Conservation (phyloP, 371 early-diverging fungal genomes). For the Apophysomyces ossiformis region DNA sequence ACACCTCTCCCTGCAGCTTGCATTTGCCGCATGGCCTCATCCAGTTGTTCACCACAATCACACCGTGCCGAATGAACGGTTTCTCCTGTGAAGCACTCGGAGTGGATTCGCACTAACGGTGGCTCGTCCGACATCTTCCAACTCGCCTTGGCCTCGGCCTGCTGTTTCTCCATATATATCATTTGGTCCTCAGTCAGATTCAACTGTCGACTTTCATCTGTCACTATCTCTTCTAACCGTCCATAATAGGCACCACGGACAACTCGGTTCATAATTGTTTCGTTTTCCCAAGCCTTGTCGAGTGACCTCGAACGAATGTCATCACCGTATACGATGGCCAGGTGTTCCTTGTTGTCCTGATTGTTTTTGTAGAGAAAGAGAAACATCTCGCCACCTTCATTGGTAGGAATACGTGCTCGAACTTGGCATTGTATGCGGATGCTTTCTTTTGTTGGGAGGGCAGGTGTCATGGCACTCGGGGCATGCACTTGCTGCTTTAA, state of each 20-base stretch:
- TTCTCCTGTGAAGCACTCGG: slow-evolving; percentile 97
- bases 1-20: slow-evolving; percentile 83
- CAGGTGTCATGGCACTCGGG: slow-evolving; percentile 49
- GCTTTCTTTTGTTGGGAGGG: slow-evolving; percentile 26
- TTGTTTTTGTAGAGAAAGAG: slow-evolving; percentile 87
- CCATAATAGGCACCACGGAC: slow-evolving; percentile 81
- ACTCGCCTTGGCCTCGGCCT: slow-evolving; percentile 33
- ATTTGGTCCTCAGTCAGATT: slow-evolving; percentile 42
- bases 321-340: slow-evolving; percentile 93
- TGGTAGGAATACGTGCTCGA: slow-evolving; percentile 86
- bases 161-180: slow-evolving; percentile 44
- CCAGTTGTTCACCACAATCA: slow-evolving; percentile 96
- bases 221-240: slow-evolving; percentile 56
- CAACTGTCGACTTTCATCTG: slow-evolving; percentile 41
- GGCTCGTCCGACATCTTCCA: slow-evolving; percentile 37
- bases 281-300: slow-evolving; percentile 67
- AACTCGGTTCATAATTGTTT: slow-evolving; percentile 78
- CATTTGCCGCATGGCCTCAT: slow-evolving; percentile 92
- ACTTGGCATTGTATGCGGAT: slow-evolving; percentile 71
- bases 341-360: slow-evolving; percentile 87
- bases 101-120: slow-evolving; percentile 92
- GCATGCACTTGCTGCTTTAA: slow-evolving; percentile 51
- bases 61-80: slow-evolving; percentile 91
- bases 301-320: slow-evolving; percentile 73
- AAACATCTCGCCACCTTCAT: slow-evolving; percentile 82